A percentile compares a stretch with the other conserved stretches of the same genome.
phyloP scores from a whole-genome alignment of 352 stramenopile species.

The Phytophthora fragariaefolia region DNA sequence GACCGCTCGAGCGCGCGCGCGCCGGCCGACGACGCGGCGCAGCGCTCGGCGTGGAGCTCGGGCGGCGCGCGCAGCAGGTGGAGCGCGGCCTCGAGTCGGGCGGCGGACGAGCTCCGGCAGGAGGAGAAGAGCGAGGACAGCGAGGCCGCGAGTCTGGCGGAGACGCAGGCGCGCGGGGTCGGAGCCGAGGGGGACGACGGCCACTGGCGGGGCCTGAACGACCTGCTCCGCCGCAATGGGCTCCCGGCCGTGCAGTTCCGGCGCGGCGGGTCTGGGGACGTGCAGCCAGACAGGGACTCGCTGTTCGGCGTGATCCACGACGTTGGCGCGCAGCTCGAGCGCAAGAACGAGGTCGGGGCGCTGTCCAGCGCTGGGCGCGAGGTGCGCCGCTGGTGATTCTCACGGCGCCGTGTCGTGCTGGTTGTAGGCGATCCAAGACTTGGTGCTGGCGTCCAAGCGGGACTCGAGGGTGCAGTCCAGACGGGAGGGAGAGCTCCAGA shows the following conservation, averaged over 20 bases:
- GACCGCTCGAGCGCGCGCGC: too few relatives aligned
- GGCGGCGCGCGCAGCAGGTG: not conserved
- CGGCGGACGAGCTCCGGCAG: slow-evolving; percentile 3
- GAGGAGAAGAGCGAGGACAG: slow-evolving; percentile 36
- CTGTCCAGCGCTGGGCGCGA: too few relatives aligned
- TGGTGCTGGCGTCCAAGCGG: slow-evolving; percentile 73
- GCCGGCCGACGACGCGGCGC: too few relatives aligned
- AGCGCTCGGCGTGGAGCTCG: too few relatives aligned
- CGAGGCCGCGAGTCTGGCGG: slow-evolving; percentile 2
- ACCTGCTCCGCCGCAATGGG: slow-evolving; percentile 65
- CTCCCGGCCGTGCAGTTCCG: slow-evolving; percentile 55
- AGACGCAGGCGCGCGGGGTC: not conserved
- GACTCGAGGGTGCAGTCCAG: slow-evolving; percentile 60
- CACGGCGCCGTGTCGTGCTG: too few relatives aligned
- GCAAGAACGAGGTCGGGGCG: slow-evolving; percentile 67
- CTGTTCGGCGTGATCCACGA: slow-evolving; percentile 72
- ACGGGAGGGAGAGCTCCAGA: slow-evolving; percentile 50
- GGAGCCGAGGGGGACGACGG: slow-evolving; percentile 24
- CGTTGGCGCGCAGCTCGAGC: slow-evolving; percentile 60
- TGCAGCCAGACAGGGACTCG: slow-evolving; percentile 52
- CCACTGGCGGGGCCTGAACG: slow-evolving; percentile 60
- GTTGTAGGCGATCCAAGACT: slow-evolving; percentile 76
- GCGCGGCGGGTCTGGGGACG: slow-evolving; percentile 16
- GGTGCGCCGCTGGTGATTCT: too few relatives aligned
- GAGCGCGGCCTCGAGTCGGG: slow-evolving; percentile 10